Conservation (phyloP, 192 early-diverging fungal species). For the Umbelopsis ramanniana region DNA sequence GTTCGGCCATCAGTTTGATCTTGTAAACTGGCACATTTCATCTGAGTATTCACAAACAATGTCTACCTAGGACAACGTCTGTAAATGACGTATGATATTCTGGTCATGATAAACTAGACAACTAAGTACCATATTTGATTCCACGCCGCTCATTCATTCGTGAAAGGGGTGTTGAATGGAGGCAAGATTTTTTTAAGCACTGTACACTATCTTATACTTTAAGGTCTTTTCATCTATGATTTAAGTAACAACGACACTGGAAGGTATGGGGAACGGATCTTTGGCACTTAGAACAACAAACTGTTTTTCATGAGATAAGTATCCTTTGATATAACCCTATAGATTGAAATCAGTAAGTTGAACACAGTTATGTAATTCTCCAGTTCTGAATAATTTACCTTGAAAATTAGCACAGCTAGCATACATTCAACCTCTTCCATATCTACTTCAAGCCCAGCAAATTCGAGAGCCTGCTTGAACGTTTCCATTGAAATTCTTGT, state of each 20-base stretch:
- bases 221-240: not conserved
- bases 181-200: too few species aligned
- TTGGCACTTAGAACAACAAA: constrained; percentile 76
- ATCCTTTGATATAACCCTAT: constrained; percentile 85
- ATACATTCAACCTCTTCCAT: constrained; percentile 83
- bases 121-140: too few species aligned
- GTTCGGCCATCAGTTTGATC: too few species aligned
- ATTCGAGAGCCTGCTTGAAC: constrained; percentile 70
- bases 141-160: too few species aligned
- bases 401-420: constrained; percentile 88
- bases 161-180: too few species aligned
- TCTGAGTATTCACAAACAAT: too few species aligned
- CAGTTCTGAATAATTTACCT: constrained; percentile 47
- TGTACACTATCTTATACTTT: too few species aligned
- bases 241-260: not conserved
- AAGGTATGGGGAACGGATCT: constrained; percentile 73
- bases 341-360: not conserved
- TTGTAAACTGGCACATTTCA: too few species aligned
- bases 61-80: too few species aligned
- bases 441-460: constrained; percentile 59
- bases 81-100: too few species aligned
- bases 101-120: too few species aligned
- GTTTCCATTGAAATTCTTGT: constrained; percentile 61
- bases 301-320: constrained; percentile 80
- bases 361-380: not conserved